Conservation (phyloP, 768 basidiomycete genomes). For the Lentinula raphanica region DNA sequence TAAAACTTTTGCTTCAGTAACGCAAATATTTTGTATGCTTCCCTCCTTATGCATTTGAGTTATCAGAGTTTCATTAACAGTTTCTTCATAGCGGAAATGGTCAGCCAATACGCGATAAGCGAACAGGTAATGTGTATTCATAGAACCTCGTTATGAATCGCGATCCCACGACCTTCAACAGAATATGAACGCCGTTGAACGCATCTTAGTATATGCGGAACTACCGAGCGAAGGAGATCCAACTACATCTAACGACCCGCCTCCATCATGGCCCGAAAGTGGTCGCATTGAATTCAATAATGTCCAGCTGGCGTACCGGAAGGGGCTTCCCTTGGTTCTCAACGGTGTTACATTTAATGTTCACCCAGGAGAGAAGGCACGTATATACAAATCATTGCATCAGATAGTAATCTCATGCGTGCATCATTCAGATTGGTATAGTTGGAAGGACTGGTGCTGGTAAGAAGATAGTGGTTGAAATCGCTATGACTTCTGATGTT, state of each 20-base stretch:
- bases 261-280: conserved; percentile 41
- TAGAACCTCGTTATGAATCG: too few relatives aligned
- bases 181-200: conserved; percentile 71
- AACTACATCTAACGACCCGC: conserved; percentile 40
- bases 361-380: conserved; percentile 60
- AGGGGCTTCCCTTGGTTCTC: conserved; percentile 60
- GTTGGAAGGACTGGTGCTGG: conserved; percentile 38
- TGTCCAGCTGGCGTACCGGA: conserved; percentile 53
- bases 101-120: conserved; percentile 53
- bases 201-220: conserved; percentile 61
- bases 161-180: background rate
- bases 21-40: conserved; percentile 39
- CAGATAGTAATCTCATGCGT: background rate
- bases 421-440: conserved; percentile 10
- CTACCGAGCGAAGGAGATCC: conserved; percentile 51
- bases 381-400: background rate
- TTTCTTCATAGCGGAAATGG: conserved; percentile 43
- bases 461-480: conserved; percentile 11
- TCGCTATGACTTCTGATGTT: background rate
- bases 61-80: background rate
- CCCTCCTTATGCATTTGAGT: background rate
- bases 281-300: conserved; percentile 53
- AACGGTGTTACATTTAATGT: conserved; percentile 57
- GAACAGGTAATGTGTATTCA: conserved; percentile 33
- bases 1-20: conserved; percentile 27